phyloP scores from a whole-genome alignment of 2,329 filamentous ascomycete species.

The Pezicula neosporulosa region DNA sequence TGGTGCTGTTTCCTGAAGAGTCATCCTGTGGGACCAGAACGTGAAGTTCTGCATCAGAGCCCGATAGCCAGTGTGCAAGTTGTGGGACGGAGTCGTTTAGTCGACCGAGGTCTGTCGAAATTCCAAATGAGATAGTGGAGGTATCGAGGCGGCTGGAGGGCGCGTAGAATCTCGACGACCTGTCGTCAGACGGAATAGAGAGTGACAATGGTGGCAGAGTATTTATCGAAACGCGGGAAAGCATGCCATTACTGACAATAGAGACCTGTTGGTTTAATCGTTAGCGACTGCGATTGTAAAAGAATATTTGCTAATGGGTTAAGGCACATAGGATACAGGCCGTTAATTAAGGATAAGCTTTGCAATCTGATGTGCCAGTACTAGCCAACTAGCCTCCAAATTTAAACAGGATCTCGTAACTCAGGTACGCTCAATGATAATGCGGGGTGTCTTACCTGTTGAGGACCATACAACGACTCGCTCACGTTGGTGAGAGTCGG shows the following conservation, averaged over 20 bases:
- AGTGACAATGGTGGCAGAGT: constrained; percentile 7
- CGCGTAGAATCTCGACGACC: constrained; percentile 10
- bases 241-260: constrained; percentile 3
- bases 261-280: not conserved
- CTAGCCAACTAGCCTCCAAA: too few species aligned
- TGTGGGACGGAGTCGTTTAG: constrained; percentile 16
- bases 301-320: too few species aligned
- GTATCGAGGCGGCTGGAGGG: constrained; percentile 12
- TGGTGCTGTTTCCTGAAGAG: constrained; percentile 1
- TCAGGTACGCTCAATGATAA: too few species aligned
- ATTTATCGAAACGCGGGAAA: constrained; percentile 4
- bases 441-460: too few species aligned
- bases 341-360: too few species aligned
- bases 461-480: constrained; percentile 8
- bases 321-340: too few species aligned
- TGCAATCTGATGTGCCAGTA: too few species aligned
- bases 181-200: not conserved
- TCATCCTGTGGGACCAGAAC: constrained; percentile 13
- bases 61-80: constrained; percentile 21
- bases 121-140: constrained; percentile 20
- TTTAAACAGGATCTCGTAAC: too few species aligned
- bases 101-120: constrained; percentile 17
- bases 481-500: constrained; percentile 11
- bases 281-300: too few species aligned
- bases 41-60: constrained; percentile 12